These are phyloP conservation scores for Pseudonectria buxi DNA, from an alignment of 2,329 filamentous ascomycete species.

Conservation along the genomic window DNA sequence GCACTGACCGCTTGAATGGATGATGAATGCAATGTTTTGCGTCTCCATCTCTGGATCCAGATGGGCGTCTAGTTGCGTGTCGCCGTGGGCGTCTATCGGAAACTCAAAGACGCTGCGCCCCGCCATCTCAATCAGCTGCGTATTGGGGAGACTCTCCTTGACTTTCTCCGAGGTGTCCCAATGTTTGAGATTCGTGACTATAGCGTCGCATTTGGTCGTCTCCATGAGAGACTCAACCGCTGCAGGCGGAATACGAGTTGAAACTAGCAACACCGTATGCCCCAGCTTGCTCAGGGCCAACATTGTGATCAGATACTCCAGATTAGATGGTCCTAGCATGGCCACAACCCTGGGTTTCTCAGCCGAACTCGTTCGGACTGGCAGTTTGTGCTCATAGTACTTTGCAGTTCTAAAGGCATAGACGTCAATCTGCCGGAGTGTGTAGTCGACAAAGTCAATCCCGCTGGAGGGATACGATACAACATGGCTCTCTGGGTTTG, in stretches of 20 bases:
- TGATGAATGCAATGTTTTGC: slow-evolving; percentile 24
- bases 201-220: slow-evolving; percentile 17
- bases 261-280: slow-evolving; percentile 38
- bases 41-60: slow-evolving; percentile 13
- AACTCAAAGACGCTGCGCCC: slow-evolving; percentile 22
- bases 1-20: slow-evolving; percentile 26
- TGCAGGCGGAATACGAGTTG: slow-evolving; percentile 26
- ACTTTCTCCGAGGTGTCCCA: slow-evolving; percentile 13
- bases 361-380: slow-evolving; percentile 12
- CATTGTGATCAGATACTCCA: slow-evolving; percentile 48
- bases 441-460: slow-evolving; percentile 40
- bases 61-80: slow-evolving; percentile 21
- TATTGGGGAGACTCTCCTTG: slow-evolving; percentile 7
- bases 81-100: slow-evolving; percentile 22
- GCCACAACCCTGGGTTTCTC: slow-evolving; percentile 34
- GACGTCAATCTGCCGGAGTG: slow-evolving; percentile 37
- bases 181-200: slow-evolving; percentile 21
- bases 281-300: slow-evolving; percentile 49
- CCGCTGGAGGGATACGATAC: slow-evolving; percentile 37
- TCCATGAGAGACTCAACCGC: slow-evolving; percentile 25
- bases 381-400: slow-evolving; percentile 15
- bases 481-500: slow-evolving; percentile 29
- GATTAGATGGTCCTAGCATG: slow-evolving; percentile 44
- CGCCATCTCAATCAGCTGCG: slow-evolving; percentile 23
- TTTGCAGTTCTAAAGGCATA: slow-evolving; percentile 25